Evolutionary conservation across 257 asterid species (phyloP).

Genomic region (Solanum appendiculatum): DNA sequence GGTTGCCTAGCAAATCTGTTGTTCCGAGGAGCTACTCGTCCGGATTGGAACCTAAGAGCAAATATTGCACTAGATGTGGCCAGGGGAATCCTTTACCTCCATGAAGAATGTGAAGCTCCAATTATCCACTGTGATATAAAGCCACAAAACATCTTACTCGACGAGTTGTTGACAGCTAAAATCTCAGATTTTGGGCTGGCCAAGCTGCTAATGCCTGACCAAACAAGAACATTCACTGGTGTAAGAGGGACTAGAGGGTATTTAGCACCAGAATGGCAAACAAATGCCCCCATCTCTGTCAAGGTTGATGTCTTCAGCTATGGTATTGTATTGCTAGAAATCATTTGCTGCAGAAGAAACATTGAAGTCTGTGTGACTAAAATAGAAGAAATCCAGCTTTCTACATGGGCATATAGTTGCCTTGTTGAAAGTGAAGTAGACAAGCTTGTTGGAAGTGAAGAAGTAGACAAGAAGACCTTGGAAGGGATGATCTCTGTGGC

Average conservation of each 20-base stretch:
- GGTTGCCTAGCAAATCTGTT: constrained; percentile 14
- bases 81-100: constrained; percentile 18
- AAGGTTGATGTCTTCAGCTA: constrained; percentile 18
- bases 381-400: constrained; percentile 10
- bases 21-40: background rate
- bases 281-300: constrained; percentile 3
- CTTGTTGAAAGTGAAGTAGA: background rate
- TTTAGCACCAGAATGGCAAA: constrained; percentile 20
- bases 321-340: constrained; percentile 18
- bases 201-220: constrained; percentile 18
- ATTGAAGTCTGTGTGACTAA: background rate
- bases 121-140: constrained; percentile 19
- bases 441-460: constrained; percentile 3
- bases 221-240: constrained; percentile 16
- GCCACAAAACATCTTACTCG: constrained; percentile 17
- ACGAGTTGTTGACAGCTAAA: constrained; percentile 10
- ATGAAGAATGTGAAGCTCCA: constrained; percentile 20
- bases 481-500: constrained; percentile 15
- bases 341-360: constrained; percentile 9
- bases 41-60: constrained; percentile 4
- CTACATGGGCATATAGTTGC: constrained; percentile 15
- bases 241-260: constrained; percentile 20
- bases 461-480: constrained; percentile 6
- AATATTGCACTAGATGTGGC: constrained; percentile 15
- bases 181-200: constrained; percentile 16